Percentiles rank a stretch among this genome's conserved stretches.
phyloP scores from a whole-genome alignment of 768 basidiomycete genomes.

The Macrocybe gigantea region DNA sequence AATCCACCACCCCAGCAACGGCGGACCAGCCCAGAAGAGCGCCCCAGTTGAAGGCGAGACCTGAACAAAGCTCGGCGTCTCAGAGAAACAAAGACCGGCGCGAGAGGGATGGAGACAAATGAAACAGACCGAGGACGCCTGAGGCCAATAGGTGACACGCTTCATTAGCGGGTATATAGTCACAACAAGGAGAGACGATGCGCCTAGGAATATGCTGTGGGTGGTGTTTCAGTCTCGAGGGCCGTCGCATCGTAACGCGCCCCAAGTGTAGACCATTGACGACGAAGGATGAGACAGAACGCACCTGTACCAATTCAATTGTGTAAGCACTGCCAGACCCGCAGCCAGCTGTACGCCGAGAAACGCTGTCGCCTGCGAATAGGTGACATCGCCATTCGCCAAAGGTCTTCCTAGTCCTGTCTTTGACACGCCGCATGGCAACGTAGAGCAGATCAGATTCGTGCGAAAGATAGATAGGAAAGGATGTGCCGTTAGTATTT shows the following conservation, averaged over 20 bases:
- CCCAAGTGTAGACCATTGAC: not conserved
- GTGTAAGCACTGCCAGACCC: slow-evolving; percentile 81
- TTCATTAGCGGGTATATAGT: slow-evolving; percentile 96
- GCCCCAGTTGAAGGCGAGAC: slow-evolving; percentile 97
- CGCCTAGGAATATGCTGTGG: slow-evolving; percentile 81
- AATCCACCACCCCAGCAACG: slow-evolving; percentile 73
- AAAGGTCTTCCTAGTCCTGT: slow-evolving; percentile 85
- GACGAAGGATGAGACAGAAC: slow-evolving; percentile 11
- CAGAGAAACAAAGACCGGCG: not conserved
- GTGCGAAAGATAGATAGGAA: too few relatives aligned
- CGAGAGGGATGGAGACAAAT: not conserved
- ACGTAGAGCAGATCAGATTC: too few relatives aligned
- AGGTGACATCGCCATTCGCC: slow-evolving; percentile 75
- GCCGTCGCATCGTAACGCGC: too few relatives aligned
- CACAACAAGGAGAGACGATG: slow-evolving; percentile 85
- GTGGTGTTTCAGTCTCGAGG: not conserved
- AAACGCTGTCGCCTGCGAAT: slow-evolving; percentile 71
- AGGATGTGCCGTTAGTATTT: not conserved
- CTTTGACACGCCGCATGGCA: slow-evolving; percentile 30
- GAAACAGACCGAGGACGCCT: slow-evolving; percentile 80
- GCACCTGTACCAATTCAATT: slow-evolving; percentile 94
- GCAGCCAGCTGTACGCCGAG: slow-evolving; percentile 75
- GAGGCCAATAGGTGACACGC: slow-evolving; percentile 94
- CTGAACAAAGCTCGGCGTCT: slow-evolving; percentile 29
- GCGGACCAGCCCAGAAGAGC: slow-evolving; percentile 95